Evolutionary conservation across 352 stramenopile species (phyloP), one percentile per base, ranked within the genome.

Genomic region (Phytophthora pinifolia): DNA sequence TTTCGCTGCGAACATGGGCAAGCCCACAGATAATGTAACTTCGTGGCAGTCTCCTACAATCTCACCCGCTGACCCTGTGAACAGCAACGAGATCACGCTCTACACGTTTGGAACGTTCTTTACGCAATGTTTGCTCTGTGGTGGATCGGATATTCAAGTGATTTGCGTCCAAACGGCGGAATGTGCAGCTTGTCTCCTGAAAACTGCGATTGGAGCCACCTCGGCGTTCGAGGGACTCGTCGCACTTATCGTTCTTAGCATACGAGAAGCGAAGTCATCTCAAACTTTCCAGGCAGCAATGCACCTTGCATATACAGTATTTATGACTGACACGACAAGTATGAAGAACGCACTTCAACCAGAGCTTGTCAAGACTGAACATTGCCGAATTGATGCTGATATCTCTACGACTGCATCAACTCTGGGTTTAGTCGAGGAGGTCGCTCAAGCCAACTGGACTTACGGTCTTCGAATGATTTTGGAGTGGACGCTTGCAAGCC

Each of bases 31-130:
- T 29, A 46, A 59, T 6, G n/a, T 63, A 20, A 38, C 33, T 2
- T 33, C 17, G 6, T 64, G 62, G 53, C 62, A 65, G 30, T 17
- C 65, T 42, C 38, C 57, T 22, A 33, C 54, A 56, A 53, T 67
- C 59, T 41, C 27, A 47, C 29, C n/a, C 36, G 9, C 37, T 46
- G 54, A 74, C 70, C 57, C 59, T 64, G 14, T 41, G 29, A 46
- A 70, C 55, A 65, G 20, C 29, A 65, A 37, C 29, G 61, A 62
- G 44, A 56, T 70, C 39, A 53, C 38, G 9, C 22, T 66, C 25
- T 71, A 82, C 41, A 86, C 75, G 2, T 88, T 88, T 49, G 78
- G 78, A 17, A 52, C 36, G 8, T 73, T 81, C 49, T 83, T 85
- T 17, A 68, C 71, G 0, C 67, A 83, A 37, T 85, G 75, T 36